Evolutionary conservation across 192 early-diverging fungal genomes (phyloP), one percentile per base, ranked within the genome.

Genomic region (Entomortierella parvispora): DNA sequence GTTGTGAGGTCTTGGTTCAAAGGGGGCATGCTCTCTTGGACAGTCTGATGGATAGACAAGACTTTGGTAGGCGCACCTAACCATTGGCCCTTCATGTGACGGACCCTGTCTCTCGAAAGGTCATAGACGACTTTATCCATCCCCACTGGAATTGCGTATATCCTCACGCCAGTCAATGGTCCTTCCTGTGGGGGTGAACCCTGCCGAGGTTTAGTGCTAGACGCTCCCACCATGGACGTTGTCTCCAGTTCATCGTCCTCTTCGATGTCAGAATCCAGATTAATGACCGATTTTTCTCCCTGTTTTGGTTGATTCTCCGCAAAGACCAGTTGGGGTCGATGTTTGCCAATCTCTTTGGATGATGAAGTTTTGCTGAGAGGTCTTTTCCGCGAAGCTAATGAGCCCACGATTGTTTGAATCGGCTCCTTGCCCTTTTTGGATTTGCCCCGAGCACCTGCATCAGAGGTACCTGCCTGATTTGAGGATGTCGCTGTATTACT

Each of bases 1-100:
- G 74, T 68, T 12, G 74, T 77, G 2, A 45, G 43, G 6, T 75
- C 63, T 32, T 62, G 65, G 49, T 68, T 65, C 4, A 77, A 26
- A 1, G 50, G 34, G 3, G 60, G 74, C 29, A 56, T 10, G 1
- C 51, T 52, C 0, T 48, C 48, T 4, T 63, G 49, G 8, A 25
- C 60, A 0, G 54, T 58, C 1, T 58, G 74, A 22, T 72, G 59
- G 3, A 52, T 60, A 3, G 54, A 14, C 12, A 77, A n/a, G 10
- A 63, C 42, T 17, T 77, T 77, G 5, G 52, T 37, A 29, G 44
- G 34, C 10, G 74, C 65, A 9, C 74, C 74, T 8, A 68, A 53
- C 74, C 74, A 77, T 25, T 51, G 18, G 11, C 74, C 65, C 22
- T 43, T 12, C 2, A 77, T 37, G 0, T 64, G 26, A 0, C 68